Evolutionary conservation across 2,329 filamentous ascomycete genomes (phyloP).

Genomic region (Penicillium brasilianum): DNA sequence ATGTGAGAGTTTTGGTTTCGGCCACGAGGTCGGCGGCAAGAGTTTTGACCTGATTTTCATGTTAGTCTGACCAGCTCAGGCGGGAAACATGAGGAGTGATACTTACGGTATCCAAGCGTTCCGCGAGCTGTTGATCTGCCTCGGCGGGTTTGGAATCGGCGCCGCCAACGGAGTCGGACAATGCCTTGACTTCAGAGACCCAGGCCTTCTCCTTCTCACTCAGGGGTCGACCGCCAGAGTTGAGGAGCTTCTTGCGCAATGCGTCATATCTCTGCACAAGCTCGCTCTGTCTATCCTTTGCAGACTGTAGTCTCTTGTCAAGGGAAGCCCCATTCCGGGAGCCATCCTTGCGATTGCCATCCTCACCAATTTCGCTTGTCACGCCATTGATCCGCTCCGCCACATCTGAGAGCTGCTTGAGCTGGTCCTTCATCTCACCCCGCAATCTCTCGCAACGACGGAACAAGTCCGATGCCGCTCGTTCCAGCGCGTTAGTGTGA

Average conservation of each 20-base stretch:
- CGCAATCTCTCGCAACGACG: constrained; percentile 56
- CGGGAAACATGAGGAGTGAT: neutral
- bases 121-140: constrained; percentile 34
- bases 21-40: constrained; percentile 44
- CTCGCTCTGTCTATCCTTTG: constrained; percentile 46
- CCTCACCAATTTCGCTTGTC: constrained; percentile 45
- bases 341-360: constrained; percentile 40
- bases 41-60: constrained; percentile 43
- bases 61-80: constrained; percentile 19
- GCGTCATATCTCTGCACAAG: constrained; percentile 50
- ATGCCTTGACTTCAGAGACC: constrained; percentile 49
- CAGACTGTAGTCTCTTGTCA: constrained; percentile 48
- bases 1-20: constrained; percentile 43
- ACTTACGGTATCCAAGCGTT: constrained; percentile 49
- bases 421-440: constrained; percentile 54
- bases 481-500: constrained; percentile 53
- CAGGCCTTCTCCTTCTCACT: constrained; percentile 54
- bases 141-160: constrained; percentile 29
- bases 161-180: constrained; percentile 45
- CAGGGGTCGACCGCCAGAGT: constrained; percentile 50
- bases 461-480: constrained; percentile 58
- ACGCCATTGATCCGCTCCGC: constrained; percentile 53
- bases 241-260: constrained; percentile 50
- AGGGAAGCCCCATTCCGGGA: constrained; percentile 41
- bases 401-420: constrained; percentile 51